These are phyloP conservation scores for Coniella vitis DNA, from an alignment of 2,329 filamentous ascomycete genomes.

Conservation along the genomic window DNA sequence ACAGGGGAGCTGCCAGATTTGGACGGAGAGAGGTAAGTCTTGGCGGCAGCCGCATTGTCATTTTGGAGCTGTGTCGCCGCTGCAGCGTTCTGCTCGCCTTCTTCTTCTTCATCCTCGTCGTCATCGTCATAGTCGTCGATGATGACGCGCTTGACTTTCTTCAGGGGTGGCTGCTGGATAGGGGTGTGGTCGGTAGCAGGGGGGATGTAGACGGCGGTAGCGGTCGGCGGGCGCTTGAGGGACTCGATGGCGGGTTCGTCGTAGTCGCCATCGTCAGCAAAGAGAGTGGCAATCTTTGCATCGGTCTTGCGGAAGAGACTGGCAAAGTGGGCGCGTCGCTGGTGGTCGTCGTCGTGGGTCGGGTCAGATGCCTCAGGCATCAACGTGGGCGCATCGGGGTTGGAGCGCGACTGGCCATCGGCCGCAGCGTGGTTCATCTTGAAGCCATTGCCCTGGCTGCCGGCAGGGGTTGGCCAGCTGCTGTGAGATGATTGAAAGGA, in stretches of 20 bases:
- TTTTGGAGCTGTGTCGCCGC: conserved; percentile 42
- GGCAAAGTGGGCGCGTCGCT: conserved; percentile 66
- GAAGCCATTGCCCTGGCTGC: conserved; percentile 39
- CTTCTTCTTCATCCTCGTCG: conserved; percentile 70
- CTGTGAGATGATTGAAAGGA: conserved; percentile 61
- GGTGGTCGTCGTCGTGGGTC: conserved; percentile 62
- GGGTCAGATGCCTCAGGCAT: conserved; percentile 52
- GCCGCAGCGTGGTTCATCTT: conserved; percentile 52
- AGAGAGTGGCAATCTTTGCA: conserved; percentile 69
- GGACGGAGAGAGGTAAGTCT: conserved; percentile 58
- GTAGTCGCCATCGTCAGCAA: conserved; percentile 51
- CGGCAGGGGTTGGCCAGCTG: conserved; percentile 55
- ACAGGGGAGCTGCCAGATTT: conserved; percentile 63
- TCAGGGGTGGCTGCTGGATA: conserved; percentile 56
- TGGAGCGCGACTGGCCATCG: conserved; percentile 47
- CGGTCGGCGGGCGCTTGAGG: conserved; percentile 34
- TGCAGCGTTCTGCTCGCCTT: conserved; percentile 49
- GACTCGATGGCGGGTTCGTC: conserved; percentile 47
- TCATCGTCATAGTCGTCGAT: conserved; percentile 82
- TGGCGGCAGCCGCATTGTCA: conserved; percentile 46
- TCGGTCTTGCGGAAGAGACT: conserved; percentile 73
- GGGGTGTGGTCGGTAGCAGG: conserved; percentile 53
- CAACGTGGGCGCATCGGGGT: conserved; percentile 42
- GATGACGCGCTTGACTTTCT: conserved; percentile 71
- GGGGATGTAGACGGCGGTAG: conserved; percentile 32